Conservation (phyloP, 2,329 filamentous ascomycete genomes). For the Eutypa lata region DNA sequence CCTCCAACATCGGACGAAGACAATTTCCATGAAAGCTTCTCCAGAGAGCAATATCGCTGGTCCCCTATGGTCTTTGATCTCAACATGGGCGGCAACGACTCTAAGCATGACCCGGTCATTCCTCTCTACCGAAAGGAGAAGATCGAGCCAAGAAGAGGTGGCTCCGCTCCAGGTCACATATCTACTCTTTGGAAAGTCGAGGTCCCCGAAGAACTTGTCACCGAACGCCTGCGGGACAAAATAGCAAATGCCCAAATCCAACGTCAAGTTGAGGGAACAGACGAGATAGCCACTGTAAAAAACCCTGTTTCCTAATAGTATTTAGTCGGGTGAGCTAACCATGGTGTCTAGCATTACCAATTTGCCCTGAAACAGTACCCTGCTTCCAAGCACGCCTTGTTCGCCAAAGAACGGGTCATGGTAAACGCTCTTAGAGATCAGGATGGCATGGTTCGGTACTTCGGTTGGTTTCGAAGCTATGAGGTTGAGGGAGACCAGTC, state of each 20-base stretch:
- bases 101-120: not conserved
- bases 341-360: conserved; percentile 1
- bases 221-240: conserved; percentile 1
- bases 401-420: conserved; percentile 25
- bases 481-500: conserved; percentile 1
- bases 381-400: conserved; percentile 10
- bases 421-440: conserved; percentile 21
- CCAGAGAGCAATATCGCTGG: conserved; percentile 10
- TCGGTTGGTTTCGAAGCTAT: conserved; percentile 23
- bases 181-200: conserved; percentile 9
- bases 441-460: conserved; percentile 25
- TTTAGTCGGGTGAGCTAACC: not conserved
- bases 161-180: conserved; percentile 3
- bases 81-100: conserved; percentile 6
- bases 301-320: not conserved
- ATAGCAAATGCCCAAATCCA: not conserved
- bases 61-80: conserved; percentile 12
- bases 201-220: conserved; percentile 6
- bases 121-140: not conserved
- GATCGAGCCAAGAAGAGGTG: conserved; percentile 8
- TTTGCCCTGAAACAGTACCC: conserved; percentile 11
- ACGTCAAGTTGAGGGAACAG: not conserved
- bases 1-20: not conserved
- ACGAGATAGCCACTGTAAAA: not conserved
- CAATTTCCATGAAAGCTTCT: conserved; percentile 1